These are phyloP conservation scores for Nadsonia starkeyi-henricii DNA, from an alignment of 1,139 yeast species.

Conservation along the genomic window DNA sequence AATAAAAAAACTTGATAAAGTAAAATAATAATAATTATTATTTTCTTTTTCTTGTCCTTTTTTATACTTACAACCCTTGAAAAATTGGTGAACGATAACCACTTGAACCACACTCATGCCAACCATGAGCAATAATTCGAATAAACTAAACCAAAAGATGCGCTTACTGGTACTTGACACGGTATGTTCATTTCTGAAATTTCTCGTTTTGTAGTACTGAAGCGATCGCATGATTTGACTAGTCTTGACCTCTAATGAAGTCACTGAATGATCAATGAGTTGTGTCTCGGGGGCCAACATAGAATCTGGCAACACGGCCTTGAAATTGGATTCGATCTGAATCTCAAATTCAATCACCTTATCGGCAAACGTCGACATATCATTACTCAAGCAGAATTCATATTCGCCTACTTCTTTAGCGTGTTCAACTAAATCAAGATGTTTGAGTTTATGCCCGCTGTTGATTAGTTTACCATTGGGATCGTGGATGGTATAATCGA, in stretches of 20 bases:
- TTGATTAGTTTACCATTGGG: slow-evolving; percentile 52
- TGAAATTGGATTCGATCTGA: slow-evolving; percentile 35
- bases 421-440: slow-evolving; percentile 68
- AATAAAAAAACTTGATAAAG: too few relatives aligned
- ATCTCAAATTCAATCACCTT: slow-evolving; percentile 86
- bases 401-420: slow-evolving; percentile 73
- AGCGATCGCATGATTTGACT: slow-evolving; percentile 49
- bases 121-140: slow-evolving; percentile 69
- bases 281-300: slow-evolving; percentile 48
- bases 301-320: slow-evolving; percentile 45
- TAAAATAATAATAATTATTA: too few relatives aligned
- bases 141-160: slow-evolving; percentile 69
- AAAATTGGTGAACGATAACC: slow-evolving; percentile 69
- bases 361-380: slow-evolving; percentile 75
- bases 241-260: slow-evolving; percentile 53
- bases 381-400: slow-evolving; percentile 81
- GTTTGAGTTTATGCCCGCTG: slow-evolving; percentile 54
- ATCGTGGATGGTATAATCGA: slow-evolving; percentile 59
- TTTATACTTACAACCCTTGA: slow-evolving; percentile 40
- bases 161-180: slow-evolving; percentile 81
- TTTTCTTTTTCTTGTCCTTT: too few relatives aligned
- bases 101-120: slow-evolving; percentile 82
- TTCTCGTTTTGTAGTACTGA: slow-evolving; percentile 84
- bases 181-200: slow-evolving; percentile 81
- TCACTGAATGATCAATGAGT: slow-evolving; percentile 31